phyloP scores from a whole-genome alignment of 345 rosid species.

The Eucalyptus guilfoylei region DNA sequence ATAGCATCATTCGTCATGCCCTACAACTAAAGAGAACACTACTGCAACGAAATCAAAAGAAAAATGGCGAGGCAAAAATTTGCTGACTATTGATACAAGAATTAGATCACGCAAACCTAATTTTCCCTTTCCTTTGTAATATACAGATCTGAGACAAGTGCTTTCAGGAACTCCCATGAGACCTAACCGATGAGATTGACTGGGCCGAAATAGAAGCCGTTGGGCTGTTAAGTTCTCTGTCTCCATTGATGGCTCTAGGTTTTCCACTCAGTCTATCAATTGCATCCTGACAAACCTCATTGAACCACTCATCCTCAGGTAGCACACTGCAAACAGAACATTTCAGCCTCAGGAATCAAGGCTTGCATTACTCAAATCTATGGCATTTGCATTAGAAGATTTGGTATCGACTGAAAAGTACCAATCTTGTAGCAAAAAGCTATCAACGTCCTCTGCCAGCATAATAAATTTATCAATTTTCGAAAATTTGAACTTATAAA shows the following conservation, averaged over 20 bases:
- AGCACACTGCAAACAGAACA: constrained; percentile 39
- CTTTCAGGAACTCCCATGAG: constrained; percentile 69
- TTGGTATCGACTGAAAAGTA: background rate
- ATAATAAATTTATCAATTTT: background rate
- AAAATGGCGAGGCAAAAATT: background rate
- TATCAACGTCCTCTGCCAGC: background rate
- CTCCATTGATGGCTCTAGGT: constrained; percentile 66
- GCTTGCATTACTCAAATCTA: background rate
- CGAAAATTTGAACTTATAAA: background rate
- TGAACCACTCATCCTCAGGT: constrained; percentile 93
- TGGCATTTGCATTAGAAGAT: background rate
- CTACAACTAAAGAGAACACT: background rate
- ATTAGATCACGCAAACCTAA: background rate
- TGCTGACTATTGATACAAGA: constrained; percentile 1
- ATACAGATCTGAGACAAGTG: constrained; percentile 12
- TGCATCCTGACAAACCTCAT: constrained; percentile 68
- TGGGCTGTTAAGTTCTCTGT: constrained; percentile 73
- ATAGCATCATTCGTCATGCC: background rate
- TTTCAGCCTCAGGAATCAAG: background rate
- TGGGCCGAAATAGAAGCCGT: constrained; percentile 97
- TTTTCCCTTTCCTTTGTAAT: constrained; percentile 6
- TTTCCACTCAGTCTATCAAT: constrained; percentile 85
- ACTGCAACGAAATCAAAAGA: background rate
- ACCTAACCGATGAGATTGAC: constrained; percentile 85
- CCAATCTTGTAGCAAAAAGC: background rate